Base-by-base conservation (phyloP, 1,284 basidiomycete species). In the Gomphus bonarii region DNA sequence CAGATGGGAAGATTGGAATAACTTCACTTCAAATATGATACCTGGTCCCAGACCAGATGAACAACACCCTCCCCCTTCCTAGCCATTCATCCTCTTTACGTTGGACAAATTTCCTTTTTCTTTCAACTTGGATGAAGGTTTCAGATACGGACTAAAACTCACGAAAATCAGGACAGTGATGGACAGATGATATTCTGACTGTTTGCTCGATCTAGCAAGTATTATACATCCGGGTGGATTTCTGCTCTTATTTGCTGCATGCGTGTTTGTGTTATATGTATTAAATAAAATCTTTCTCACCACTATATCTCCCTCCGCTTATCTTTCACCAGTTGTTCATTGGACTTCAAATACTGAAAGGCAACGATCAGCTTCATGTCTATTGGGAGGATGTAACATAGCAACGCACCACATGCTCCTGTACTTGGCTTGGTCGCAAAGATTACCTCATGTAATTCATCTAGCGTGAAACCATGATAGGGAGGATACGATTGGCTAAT, bases 341-440 rank as follows among this genome's bases (percentile, higher is more conserved):
- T 49, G 33, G 16, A 36, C 36, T 16, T 40, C 33, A 36, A 6
- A 40, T 38, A 51, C 36, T 51, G 33, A 22, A 50, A 31, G 16
- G 36, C 36, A 20, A 25, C 33, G 10, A 51, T 51, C 20, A 40
- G 33, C 50, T 1, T 12, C 22, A 20, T 18, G 1, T 33, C 3
- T 11, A 6, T 22, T n/a, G n/a, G 18, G 11, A 5, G 16, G 25
- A 3, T 36, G 18, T 22, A 25, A 16, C 44, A 48, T 30, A n/a
- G 30, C 46, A 30, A 80, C 82, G 66, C 65, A 88, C 88, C 84
- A 70, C 84, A 88, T 20, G 89, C 91, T 1, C 91, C 91, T 58
- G 78, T 81, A 58, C 89, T 88, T 4, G 91, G 91, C 64, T 84
- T 81, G 2, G 90, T 93, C n/a, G 87, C 86, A 67, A 95, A 94